phyloP scores from a whole-genome alignment of 2,329 filamentous ascomycete species.

The Escovopsis sp. region DNA sequence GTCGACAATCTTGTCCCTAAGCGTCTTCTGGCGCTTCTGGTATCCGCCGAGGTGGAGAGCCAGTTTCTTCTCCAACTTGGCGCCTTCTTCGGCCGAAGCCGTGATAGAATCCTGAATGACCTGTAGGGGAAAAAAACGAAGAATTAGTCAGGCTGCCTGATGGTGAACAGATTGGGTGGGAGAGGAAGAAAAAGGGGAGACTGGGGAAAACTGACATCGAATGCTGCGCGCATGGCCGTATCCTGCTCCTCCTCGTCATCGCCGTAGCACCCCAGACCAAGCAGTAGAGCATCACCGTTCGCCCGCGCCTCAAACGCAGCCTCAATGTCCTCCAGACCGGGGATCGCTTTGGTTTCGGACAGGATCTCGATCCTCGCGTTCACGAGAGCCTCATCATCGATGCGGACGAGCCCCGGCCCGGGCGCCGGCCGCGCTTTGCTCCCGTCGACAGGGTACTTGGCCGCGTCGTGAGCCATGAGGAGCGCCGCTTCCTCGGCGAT shows the following conservation, averaged over 20 bases:
- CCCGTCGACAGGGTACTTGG: constrained; percentile 56
- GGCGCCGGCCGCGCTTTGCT: constrained; percentile 48
- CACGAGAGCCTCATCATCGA: constrained; percentile 59
- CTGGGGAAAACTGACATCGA: constrained; percentile 44
- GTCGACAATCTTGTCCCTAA: constrained; percentile 65
- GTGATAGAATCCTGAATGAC: constrained; percentile 60
- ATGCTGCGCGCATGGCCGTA: constrained; percentile 50
- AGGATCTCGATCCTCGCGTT: constrained; percentile 65
- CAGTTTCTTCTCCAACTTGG: constrained; percentile 91
- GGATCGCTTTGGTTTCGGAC: constrained; percentile 45
- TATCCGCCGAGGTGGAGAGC: constrained; percentile 78
- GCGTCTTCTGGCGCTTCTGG: constrained; percentile 65
- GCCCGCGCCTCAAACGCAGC: constrained; percentile 38
- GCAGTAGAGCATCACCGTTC: constrained; percentile 42
- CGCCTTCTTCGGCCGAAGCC: constrained; percentile 60
- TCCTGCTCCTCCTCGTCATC: constrained; percentile 58
- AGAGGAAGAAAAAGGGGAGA: too few species aligned
- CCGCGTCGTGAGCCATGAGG: constrained; percentile 70
- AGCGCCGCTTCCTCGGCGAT: constrained; percentile 66
- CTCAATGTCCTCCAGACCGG: constrained; percentile 36
- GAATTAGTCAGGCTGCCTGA: background rate
- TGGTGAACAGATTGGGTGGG: too few species aligned
- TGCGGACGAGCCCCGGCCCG: constrained; percentile 37
- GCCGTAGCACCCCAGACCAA: constrained; percentile 68
- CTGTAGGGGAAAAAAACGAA: constrained; percentile 20